Evolutionary conservation across 1,284 basidiomycete genomes (phyloP), one percentile per base, ranked within the genome.

Genomic region (Malassezia slooffiae): DNA sequence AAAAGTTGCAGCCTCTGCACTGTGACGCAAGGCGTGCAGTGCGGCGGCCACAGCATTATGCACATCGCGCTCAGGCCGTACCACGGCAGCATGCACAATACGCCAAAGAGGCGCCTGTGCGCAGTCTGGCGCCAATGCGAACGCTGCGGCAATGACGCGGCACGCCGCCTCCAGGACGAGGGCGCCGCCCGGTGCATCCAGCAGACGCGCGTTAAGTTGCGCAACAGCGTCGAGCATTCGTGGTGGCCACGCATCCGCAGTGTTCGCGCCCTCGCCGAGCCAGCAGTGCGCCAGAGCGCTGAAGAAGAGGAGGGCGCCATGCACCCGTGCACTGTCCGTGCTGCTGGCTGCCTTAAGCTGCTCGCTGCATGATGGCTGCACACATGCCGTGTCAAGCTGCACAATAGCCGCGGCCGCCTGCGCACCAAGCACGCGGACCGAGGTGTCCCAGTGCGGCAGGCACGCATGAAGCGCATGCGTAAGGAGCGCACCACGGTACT

Each of bases 371-470:
- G 42, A 77, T 13, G 30, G 6, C 33, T 3, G 11, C 9, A 16
- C 34, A 26, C 15, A 16, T 10, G 30, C 20, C 3, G 12, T 16
- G 15, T 38, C 35, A n/a, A 17, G 67, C 43, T 77, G 71, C 48
- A 82, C 83, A 38, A 93, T 77, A 13, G 72, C 72, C 32, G 79
- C 75, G 28, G 93, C 72, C 3, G 87, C 82, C 53, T 81, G 75
- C 2, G 89, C 80, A n/a, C 81, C 87, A 5, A 88, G 72, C 36
- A 77, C 74, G 43, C 90, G 77, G 77, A 97, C 83, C 5, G 77
- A 70, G 1, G 75, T 69, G 67, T 96, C 90, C 90, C 91, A 96
- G 70, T 97, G 91, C 29, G 82, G 75, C 35, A 93, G 63, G 0
- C 83, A 83, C 29, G 82, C 79, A 47, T 77, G 72, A 29, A 87